These are phyloP conservation scores for Ceratocystis colombiana DNA, from an alignment of 2,329 filamentous ascomycete genomes.

Conservation along the genomic window DNA sequence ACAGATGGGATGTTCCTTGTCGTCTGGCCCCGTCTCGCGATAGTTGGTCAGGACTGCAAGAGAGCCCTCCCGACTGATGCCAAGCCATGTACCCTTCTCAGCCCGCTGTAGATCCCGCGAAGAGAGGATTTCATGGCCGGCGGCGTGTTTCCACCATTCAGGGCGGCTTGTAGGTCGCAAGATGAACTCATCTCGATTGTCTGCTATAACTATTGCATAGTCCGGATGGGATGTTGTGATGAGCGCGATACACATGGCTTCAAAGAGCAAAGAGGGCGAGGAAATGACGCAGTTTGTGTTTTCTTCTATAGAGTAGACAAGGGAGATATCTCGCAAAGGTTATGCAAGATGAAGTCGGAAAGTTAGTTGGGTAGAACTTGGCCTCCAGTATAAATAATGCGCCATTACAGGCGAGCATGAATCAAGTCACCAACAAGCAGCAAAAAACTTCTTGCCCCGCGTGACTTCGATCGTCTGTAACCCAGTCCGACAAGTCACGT, in stretches of 20 bases:
- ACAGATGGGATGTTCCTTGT: slow-evolving; percentile 44
- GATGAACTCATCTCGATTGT: slow-evolving; percentile 69
- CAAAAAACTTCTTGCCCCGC: background rate
- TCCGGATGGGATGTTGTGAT: slow-evolving; percentile 65
- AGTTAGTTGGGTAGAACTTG: background rate
- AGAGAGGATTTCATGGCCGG: slow-evolving; percentile 44
- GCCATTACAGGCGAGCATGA: background rate
- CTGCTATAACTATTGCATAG: slow-evolving; percentile 63
- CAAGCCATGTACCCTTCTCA: slow-evolving; percentile 57
- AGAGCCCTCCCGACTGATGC: slow-evolving; percentile 49
- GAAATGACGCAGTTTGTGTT: background rate
- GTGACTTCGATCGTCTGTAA: background rate
- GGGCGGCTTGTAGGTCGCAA: slow-evolving; percentile 53
- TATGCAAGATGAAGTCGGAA: background rate
- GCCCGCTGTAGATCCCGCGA: slow-evolving; percentile 51
- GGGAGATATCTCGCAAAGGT: background rate
- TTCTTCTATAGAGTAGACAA: background rate
- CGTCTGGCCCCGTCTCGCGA: slow-evolving; percentile 44
- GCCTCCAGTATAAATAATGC: background rate
- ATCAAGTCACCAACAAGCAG: background rate
- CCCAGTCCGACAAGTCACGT: background rate
- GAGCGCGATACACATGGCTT: slow-evolving; percentile 65
- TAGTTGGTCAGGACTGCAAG: slow-evolving; percentile 59
- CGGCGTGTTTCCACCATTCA: slow-evolving; percentile 50
- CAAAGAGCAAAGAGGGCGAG: background rate